Evolutionary conservation across 768 basidiomycete genomes (phyloP), one percentile per base, ranked within the genome.

Genomic region (Cystobasidium ongulense): DNA sequence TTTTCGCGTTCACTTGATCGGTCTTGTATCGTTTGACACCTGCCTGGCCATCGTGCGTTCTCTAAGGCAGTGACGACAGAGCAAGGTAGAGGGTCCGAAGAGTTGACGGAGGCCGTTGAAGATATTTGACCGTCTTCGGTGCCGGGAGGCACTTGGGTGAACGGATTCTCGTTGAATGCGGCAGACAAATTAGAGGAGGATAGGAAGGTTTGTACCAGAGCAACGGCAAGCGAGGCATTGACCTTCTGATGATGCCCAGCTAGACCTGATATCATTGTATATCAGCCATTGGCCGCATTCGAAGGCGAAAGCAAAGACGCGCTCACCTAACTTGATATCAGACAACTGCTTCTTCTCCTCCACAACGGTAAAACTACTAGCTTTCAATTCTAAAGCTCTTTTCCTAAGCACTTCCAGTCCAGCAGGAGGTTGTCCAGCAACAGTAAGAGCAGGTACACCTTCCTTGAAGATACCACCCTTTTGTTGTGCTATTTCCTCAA

Each of bases 401-500:
- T 87, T 82, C 77, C 83, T 81, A n/a, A 98, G 83, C 27, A 91
- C 87, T 33, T 84, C 82, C 79, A 91, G 82, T 0, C 86, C 89
- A 74, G 89, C 88, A 21, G 80, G 80, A 4, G 87, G 88, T 80
- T 97, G 96, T 43, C 85, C 80, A 15, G 57, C 57, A 1, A 96
- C 89, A 0, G 90, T 89, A 63, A 94, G 82, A 8, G 96, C 96
- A 0, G 92, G 91, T 1, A 90, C 90, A 21, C 86, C 73, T 5
- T 61, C 90, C 85, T 99, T 99, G 82, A 89, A 98, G 65, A 99
- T 98, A 1, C 96, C 96, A 33, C 89, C 91, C 81, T 99, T 99
- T 79, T 98, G 95, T 85, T 87, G 87, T 0, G 94, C 91, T 76
- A 99, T 98, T 78, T 96, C 91, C 38, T 84, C 81, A 2, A 98